Evolutionary conservation across 169 alveolate genomes (phyloP), one percentile per base, ranked within the genome.

Genomic region (Babesia bigemina): DNA sequence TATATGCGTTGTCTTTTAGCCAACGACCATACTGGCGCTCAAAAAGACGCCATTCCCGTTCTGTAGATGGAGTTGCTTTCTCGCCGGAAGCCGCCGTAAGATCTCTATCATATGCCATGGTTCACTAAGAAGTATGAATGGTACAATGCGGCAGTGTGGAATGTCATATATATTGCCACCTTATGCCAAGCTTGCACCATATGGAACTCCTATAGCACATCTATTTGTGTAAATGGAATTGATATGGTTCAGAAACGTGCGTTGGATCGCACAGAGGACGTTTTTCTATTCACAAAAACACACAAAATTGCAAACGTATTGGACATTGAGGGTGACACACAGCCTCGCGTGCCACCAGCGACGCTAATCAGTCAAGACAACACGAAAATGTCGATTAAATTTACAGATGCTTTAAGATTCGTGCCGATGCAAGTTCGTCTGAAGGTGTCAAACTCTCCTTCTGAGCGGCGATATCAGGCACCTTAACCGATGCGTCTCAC

Each of bases 1-100:
- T 76, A 21, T 42, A 12, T 0, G 86, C 74, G 63, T 76, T 76
- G 49, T 76, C 86, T n/a, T 49, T 47, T 29, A 76, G 56, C 86
- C 86, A 76, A 13, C 65, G 52, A 0, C 78, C 72, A 21, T 47
- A 76, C 14, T 76, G 86, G 6, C 79, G 57, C 55, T 76, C 86
- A 45, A 76, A 76, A 4, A 66, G 33, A 8, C 73, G 71, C 86
- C 86, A 76, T n/a, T 76, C 86, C 50, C 28, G 66, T 42, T 63
- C 73, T 9, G 39, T 66, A 2, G 81, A 59, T 2, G 81, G 81
- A 14, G 22, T 6, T 22, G 58, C 28, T 28, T 49, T 55, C 1
- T 33, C 21, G 22, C 16, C 48, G 48, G 70, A 24, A 10, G 70
- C 1, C 36, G 1, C n/a, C 16, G 22, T 4, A 0, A 10, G n/a